Evolutionary conservation across 140 eudicot species (phyloP).

Genomic region (Bidens hawaiensis): DNA sequence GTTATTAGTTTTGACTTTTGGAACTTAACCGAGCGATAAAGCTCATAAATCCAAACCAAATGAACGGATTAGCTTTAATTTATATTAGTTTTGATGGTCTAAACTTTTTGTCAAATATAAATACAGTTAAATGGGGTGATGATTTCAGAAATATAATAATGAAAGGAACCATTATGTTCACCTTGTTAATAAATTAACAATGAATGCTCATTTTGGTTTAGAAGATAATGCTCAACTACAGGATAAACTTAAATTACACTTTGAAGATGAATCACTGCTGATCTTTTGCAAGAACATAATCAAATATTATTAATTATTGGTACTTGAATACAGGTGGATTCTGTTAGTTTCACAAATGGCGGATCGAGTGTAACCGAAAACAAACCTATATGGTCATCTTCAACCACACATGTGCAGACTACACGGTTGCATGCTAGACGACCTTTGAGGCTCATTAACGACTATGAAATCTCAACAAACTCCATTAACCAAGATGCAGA

Average conservation of each 20-base stretch:
- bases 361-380: constrained; percentile 28
- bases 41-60: too few species aligned
- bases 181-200: neutral
- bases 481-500: constrained; percentile 54
- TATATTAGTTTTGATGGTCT: neutral
- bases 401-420: constrained; percentile 22
- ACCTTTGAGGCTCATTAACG: constrained; percentile 37
- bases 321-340: constrained; percentile 52
- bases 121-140: neutral
- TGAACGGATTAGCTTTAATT: neutral
- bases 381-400: constrained; percentile 28
- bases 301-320: too few species aligned
- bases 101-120: neutral
- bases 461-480: constrained; percentile 48
- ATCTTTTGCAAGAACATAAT: neutral
- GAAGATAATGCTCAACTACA: too few species aligned
- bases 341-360: constrained; percentile 30
- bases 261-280: neutral
- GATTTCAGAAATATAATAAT: neutral
- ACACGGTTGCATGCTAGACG: constrained; percentile 47
- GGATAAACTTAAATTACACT: neutral
- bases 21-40: too few species aligned
- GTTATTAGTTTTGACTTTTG: too few species aligned
- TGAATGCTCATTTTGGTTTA: neutral
- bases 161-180: neutral